A percentile compares a stretch with the other conserved stretches of the same genome.
Evolutionary conservation across 371 early-diverging fungal genomes (phyloP).

Genomic region (Mucor ambiguus): DNA sequence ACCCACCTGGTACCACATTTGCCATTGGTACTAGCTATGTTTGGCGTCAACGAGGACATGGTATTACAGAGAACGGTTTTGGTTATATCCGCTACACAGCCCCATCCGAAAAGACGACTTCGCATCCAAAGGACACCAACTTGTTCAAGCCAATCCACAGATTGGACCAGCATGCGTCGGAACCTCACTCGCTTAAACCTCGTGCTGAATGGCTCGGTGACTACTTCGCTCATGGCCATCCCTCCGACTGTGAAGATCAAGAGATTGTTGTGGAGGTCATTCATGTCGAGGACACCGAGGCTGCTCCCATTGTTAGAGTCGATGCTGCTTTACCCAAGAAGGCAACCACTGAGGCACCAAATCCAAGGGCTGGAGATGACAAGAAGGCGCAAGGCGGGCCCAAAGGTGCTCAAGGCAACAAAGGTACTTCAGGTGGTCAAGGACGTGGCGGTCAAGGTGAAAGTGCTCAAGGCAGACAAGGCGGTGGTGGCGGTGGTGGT

Average conservation of each 20-base stretch:
- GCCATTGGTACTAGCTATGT: conserved; percentile 29
- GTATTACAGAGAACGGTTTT: conserved; percentile 32
- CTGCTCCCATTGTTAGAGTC: background rate
- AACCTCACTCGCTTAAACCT: background rate
- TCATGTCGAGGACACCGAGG: background rate
- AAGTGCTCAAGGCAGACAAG: background rate
- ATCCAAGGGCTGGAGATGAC: background rate
- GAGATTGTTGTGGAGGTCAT: background rate
- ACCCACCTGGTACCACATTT: conserved; percentile 22
- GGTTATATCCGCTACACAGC: conserved; percentile 25
- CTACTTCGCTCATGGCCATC: background rate
- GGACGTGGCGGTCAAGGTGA: background rate
- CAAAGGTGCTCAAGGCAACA: too few relatives aligned
- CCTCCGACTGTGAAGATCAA: background rate
- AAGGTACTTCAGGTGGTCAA: background rate
- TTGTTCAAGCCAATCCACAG: background rate
- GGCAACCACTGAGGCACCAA: background rate
- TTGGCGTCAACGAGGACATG: conserved; percentile 24
- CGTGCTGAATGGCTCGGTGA: background rate
- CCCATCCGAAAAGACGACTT: background rate
- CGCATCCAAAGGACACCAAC: background rate
- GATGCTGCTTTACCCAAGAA: background rate
- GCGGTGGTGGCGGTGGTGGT: conserved; percentile 2
- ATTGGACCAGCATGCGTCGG: background rate
- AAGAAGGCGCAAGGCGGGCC: background rate